Percentiles rank a stretch among this genome's conserved stretches.
phyloP scores from a whole-genome alignment of 176 grass and related monocot genomes.

The barley (Hordeum vulgare) region MorexV3_pseudomolecules_assembly NC_058518.1:122523409-122523908 shows the following conservation, averaged over 20 bases:
- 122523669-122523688: background rate
- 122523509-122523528: background rate
- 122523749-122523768: background rate
- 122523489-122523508: background rate
- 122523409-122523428: background rate
- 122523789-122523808: background rate
- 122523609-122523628: background rate
- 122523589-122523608: background rate
- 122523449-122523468: background rate
- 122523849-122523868: background rate
- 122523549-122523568: background rate
- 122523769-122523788: background rate
- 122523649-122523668: background rate
- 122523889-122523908: background rate
- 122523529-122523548: background rate
- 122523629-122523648: background rate
- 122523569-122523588: background rate
- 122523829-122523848: background rate
- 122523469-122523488: background rate
- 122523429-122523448: background rate
- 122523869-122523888: background rate
- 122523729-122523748: slow-evolving; percentile 5
- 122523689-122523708: background rate
- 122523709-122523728: background rate
- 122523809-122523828: background rate